Evolutionary conservation across 352 stramenopile species (phyloP), one percentile per base, ranked within the genome.

Genomic region (Pythium rishiriense): DNA sequence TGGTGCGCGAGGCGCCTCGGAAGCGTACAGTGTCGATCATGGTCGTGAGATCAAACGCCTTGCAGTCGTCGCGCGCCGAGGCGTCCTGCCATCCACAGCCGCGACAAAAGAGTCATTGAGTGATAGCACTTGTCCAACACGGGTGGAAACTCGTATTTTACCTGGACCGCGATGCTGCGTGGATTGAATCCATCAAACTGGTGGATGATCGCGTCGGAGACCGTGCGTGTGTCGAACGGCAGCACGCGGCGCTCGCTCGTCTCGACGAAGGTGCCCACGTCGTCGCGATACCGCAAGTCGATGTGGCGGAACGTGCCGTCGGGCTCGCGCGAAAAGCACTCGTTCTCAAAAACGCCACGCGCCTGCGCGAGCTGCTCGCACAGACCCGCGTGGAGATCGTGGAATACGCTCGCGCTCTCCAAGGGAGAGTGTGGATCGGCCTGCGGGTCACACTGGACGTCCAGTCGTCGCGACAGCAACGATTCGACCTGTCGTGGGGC

Each of bases 11-110:
- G 12, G 55, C 19, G 19, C 59, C 59, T 9, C 49, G 42, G 24
- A 66, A 66, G 17, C 48, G 59, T 19, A 35, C 31, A 5, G 43
- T 58, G 25, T 66, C 59, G 41, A 60, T 25, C 50, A 60, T 52
- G 1, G 14, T 21, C 25, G 48, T 47, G n/a, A 66, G 0, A 8
- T 66, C 41, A 12, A 25, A 53, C 25, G 26, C 22, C 28, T 26
- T 22, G 15, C 14, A 28, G 24, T 46, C 50, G 22, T 21, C 39
- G 6, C 19, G 7, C 11, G 29, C 35, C 39, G 11, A 8, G 33
- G 12, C 14, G 2, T 55, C 49, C 49, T 45, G n/a, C n/a, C n/a
- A n/a, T n/a, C n/a, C n/a, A n/a, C n/a, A n/a, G n/a, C n/a, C n/a
- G n/a, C n/a, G n/a, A n/a, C n/a, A n/a, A n/a, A n/a, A n/a, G n/a